A percentile compares a stretch with the other conserved stretches of the same genome.
Conservation (phyloP, 106 monocot species). For the Dioscorea dumetorum region DNA sequence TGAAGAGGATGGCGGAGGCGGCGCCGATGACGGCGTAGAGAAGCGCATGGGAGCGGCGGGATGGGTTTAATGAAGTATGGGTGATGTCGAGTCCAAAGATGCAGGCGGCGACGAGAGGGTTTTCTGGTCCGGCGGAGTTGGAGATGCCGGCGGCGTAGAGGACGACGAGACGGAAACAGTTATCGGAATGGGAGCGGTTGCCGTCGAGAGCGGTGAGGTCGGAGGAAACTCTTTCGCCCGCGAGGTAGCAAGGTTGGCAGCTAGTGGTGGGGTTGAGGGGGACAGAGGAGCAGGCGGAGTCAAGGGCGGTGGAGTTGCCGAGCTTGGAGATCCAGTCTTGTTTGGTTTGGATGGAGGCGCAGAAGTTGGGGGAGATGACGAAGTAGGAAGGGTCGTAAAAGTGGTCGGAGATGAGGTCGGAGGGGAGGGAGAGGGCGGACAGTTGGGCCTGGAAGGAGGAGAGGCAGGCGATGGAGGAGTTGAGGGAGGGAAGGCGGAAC, state of each 20-base stretch:
- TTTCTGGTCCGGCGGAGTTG: constrained; percentile 30
- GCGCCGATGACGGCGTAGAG: constrained; percentile 6
- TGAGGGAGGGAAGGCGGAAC: constrained; percentile 46
- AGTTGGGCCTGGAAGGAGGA: constrained; percentile 30
- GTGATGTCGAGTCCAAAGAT: constrained; percentile 37
- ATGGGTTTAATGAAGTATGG: neutral
- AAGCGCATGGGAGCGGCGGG: neutral
- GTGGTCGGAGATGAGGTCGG: constrained; percentile 36
- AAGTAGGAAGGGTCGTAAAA: constrained; percentile 35
- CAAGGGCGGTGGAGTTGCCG: constrained; percentile 27
- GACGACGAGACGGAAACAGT: constrained; percentile 60
- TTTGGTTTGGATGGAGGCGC: constrained; percentile 51
- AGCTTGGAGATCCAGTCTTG: constrained; percentile 35
- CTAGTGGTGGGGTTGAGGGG: constrained; percentile 16
- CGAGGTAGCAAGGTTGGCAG: constrained; percentile 44
- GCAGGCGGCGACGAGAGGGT: constrained; percentile 39
- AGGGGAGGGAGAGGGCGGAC: constrained; percentile 43
- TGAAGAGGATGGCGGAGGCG: constrained; percentile 14
- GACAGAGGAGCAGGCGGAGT: constrained; percentile 31
- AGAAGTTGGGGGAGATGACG: constrained; percentile 43
- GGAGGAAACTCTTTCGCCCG: constrained; percentile 36
- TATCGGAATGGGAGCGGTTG: constrained; percentile 46
- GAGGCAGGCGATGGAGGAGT: constrained; percentile 52
- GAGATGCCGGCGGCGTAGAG: constrained; percentile 54
- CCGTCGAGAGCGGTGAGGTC: constrained; percentile 45